Percentiles rank a stretch among this genome's conserved stretches.
Conservation (phyloP, 2,329 filamentous ascomycete species). For the Alternaria tenuissima region DNA sequence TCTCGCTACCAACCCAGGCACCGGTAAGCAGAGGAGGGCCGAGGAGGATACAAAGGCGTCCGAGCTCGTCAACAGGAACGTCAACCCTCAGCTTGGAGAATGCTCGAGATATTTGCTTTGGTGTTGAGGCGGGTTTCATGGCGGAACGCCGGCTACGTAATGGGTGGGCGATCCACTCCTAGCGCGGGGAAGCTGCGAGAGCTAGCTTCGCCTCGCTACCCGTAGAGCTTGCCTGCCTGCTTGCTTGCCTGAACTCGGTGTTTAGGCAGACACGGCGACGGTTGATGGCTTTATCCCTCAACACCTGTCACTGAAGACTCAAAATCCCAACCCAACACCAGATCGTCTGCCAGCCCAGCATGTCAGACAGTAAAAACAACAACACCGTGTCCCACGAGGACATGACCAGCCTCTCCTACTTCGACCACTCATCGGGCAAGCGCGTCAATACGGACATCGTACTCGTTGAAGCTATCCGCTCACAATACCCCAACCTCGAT, state of each 20-base stretch:
- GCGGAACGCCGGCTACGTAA: slow-evolving; percentile 9
- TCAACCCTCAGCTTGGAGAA: background rate
- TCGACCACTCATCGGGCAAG: slow-evolving; percentile 54
- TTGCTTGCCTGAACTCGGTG: slow-evolving; percentile 1
- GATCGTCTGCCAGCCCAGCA: slow-evolving; percentile 37
- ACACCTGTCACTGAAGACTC: slow-evolving; percentile 16
- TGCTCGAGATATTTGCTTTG: background rate
- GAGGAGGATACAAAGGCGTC: background rate
- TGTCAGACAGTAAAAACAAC: slow-evolving; percentile 7
- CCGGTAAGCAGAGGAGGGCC: background rate
- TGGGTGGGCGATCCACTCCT: slow-evolving; percentile 1
- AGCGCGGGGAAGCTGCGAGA: slow-evolving; percentile 7
- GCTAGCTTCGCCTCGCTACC: slow-evolving; percentile 4
- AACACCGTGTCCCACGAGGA: slow-evolving; percentile 40
- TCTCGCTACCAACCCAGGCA: slow-evolving; percentile 9
- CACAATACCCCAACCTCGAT: slow-evolving; percentile 56
- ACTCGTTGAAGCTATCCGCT: slow-evolving; percentile 55
- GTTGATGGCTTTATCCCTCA: slow-evolving; percentile 4
- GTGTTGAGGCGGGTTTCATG: slow-evolving; percentile 10
- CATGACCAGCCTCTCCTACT: slow-evolving; percentile 51
- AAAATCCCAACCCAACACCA: background rate
- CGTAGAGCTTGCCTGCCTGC: background rate
- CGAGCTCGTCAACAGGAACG: background rate
- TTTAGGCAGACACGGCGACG: slow-evolving; percentile 9
- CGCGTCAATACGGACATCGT: slow-evolving; percentile 56